Evolutionary conservation across 2,329 filamentous ascomycete species (phyloP).

Genomic region (Hysterium pulicare): DNA sequence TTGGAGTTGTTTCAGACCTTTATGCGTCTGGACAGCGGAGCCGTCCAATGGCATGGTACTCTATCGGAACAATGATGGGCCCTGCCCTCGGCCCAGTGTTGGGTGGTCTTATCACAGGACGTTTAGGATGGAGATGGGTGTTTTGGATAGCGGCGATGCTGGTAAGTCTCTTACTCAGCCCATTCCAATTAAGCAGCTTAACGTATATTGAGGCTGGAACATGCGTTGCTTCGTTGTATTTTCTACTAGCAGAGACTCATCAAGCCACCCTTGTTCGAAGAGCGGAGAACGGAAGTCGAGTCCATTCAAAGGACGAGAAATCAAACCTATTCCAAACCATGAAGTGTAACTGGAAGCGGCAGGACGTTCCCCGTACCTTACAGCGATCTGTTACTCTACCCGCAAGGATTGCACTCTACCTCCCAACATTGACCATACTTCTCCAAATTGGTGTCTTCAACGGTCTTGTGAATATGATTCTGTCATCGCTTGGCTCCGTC

Average conservation of each 20-base stretch:
- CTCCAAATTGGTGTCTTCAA: neutral
- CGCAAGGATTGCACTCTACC: too few species aligned
- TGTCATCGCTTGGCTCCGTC: constrained; percentile 1
- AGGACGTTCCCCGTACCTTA: neutral
- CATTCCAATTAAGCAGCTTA: too few species aligned
- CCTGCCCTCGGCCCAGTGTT: constrained; percentile 13
- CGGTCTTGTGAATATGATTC: constrained; percentile 1
- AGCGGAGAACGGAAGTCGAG: too few species aligned
- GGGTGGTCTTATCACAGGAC: constrained; percentile 20
- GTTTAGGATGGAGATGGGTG: constrained; percentile 19
- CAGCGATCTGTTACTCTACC: neutral
- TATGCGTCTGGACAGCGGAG: neutral
- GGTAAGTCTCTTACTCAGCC: constrained; percentile 3
- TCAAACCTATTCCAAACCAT: neutral
- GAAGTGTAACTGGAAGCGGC: neutral
- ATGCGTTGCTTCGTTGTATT: too few species aligned
- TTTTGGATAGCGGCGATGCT: constrained; percentile 13
- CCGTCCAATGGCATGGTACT: neutral
- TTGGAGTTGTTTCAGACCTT: constrained; percentile 7
- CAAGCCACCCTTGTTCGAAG: too few species aligned
- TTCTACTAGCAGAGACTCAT: too few species aligned
- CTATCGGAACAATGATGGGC: constrained; percentile 10
- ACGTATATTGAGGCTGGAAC: too few species aligned
- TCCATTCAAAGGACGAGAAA: neutral
- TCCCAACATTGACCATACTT: too few species aligned